Conservation (phyloP, 441 rosid species). For the Corymbia citriodora region DNA sequence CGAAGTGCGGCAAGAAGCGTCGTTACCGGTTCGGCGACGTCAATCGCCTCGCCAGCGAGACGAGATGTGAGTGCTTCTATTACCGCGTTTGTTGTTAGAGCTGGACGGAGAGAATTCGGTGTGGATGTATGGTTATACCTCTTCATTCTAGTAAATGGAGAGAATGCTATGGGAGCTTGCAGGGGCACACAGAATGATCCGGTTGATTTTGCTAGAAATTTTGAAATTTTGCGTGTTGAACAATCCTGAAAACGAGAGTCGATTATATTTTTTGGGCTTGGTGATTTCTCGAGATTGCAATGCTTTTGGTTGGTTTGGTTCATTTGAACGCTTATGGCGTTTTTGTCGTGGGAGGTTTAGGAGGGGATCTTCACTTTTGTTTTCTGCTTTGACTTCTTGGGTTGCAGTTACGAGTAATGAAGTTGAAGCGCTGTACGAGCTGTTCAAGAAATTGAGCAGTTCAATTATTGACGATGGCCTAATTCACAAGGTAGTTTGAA, state of each 20-base stretch:
- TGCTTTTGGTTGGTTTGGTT: neutral
- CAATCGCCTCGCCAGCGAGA: neutral
- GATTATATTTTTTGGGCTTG: neutral
- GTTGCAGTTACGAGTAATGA: slow-evolving; percentile 8
- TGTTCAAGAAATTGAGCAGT: slow-evolving; percentile 3
- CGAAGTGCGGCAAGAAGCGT: neutral
- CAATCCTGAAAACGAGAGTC: neutral
- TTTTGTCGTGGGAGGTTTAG: too few species aligned
- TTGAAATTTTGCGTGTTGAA: neutral
- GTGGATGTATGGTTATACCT: neutral
- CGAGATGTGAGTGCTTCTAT: neutral
- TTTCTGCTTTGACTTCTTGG: neutral
- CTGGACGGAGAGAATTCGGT: neutral
- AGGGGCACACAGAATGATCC: neutral
- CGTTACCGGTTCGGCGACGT: neutral
- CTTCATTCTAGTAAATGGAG: neutral
- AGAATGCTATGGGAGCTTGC: neutral
- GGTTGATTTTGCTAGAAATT: neutral
- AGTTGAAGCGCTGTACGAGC: slow-evolving; percentile 9
- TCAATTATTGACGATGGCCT: slow-evolving; percentile 9
- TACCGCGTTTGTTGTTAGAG: neutral
- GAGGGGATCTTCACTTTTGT: neutral
- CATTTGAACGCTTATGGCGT: neutral
- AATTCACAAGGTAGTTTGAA: slow-evolving; percentile 6
- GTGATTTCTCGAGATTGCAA: neutral